A percentile compares a stretch with the other conserved stretches of the same genome.
These are phyloP conservation scores for Lignosus rhinocerotis DNA, from an alignment of 1,284 basidiomycete genomes.

Conservation along the genomic window DNA sequence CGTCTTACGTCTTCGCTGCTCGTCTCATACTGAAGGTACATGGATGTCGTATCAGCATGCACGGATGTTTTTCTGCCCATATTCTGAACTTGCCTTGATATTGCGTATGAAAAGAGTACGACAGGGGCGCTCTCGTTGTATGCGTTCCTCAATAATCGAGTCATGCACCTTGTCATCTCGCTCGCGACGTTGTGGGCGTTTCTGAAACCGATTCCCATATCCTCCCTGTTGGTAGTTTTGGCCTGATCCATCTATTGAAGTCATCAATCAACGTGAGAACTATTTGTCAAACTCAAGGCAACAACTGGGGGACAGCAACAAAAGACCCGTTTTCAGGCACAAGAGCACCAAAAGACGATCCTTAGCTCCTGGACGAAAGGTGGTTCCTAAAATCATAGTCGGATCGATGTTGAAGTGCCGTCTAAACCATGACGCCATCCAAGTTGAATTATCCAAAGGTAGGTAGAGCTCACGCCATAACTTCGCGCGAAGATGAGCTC, in stretches of 20 bases:
- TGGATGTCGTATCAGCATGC: not conserved
- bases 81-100: conserved; percentile 77
- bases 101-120: conserved; percentile 96
- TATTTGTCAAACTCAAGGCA: conserved; percentile 30
- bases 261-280: conserved; percentile 58
- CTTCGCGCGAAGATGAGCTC: conserved; percentile 46
- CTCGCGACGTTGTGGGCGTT: conserved; percentile 57
- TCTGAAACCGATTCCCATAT: conserved; percentile 49
- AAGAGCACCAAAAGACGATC: conserved; percentile 3
- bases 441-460: conserved; percentile 8
- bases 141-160: conserved; percentile 85
- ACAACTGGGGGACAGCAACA: conserved; percentile 27
- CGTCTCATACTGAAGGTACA: conserved; percentile 83
- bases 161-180: conserved; percentile 84
- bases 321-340: conserved; percentile 5
- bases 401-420: not conserved
- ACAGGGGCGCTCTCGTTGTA: conserved; percentile 90
- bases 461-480: conserved; percentile 33
- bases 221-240: conserved; percentile 52
- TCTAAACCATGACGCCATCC: conserved; percentile 9
- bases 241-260: conserved; percentile 57
- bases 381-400: not conserved
- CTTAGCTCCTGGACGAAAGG: conserved; percentile 5
- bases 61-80: not conserved
- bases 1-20: conserved; percentile 80